Base-by-base conservation (phyloP, 1,284 basidiomycete species). In the Rhodotorula sp. region DNA sequence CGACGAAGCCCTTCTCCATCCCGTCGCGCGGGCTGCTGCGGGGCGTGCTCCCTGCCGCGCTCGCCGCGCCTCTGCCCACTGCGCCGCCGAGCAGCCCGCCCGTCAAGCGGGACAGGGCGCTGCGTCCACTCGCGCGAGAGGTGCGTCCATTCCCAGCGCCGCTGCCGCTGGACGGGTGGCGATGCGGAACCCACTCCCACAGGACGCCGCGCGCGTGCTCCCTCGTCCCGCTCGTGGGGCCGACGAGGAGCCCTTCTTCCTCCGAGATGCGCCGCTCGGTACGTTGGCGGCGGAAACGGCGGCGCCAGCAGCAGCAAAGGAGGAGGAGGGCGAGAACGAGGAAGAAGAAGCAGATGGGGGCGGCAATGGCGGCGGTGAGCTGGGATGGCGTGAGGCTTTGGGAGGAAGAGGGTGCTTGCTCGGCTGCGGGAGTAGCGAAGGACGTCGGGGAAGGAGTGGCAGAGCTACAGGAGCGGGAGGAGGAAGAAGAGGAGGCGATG, bases 291-390 rank as follows among this genome's bases (percentile, higher is more conserved):
- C 66, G 60, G 0, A 61, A 51, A 1, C 64, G 70, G 0, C 62
- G 44, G 10, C 39, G 9, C 51, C 37, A 60, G 60, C 39, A 67
- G 54, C 61, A 65, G 59, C 37, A 41, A 29, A 71, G 37, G 34
- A 57, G 6, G 51, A 60, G 25, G 39, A 68, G n/a, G n/a, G 61
- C 22, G 44, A 77, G 21, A 41, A 70, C 8, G 39, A 59, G 48
- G 58, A 70, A 64, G 51, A 74, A 62, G 61, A 75, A 56, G 39
- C 61, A 62, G 66, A 75, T 60, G 27, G 67, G 67, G 39, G 66
- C 50, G 61, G 73, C 64, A 60, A 66, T 64, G 21, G 69, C 66
- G 25, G 68, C 66, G 21, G 69, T 58, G 12, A 70, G 58, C 25
- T 68, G 58, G 29, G 63, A 66, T 21, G 48, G 59, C 9, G 55